Base-by-base conservation (phyloP, 2,329 filamentous ascomycete genomes). In the Ilyonectria robusta region DNA sequence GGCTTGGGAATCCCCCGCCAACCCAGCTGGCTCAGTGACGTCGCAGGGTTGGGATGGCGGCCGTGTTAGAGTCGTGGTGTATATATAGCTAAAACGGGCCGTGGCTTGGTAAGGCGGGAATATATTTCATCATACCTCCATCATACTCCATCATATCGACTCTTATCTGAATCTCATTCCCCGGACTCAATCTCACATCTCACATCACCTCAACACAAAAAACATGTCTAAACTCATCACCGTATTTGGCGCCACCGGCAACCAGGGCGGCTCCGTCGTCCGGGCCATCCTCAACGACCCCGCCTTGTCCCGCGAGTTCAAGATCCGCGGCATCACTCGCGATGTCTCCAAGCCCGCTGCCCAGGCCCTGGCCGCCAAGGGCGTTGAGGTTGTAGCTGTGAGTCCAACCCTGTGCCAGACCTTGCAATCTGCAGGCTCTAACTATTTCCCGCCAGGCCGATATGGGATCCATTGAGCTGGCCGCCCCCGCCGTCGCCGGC, bases 171-270 rank as follows among this genome's bases (percentile, higher is more conserved):
- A 42, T 17, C 13, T 17, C 40, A 42, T 50, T 50, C 26, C 46
- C 4, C 26, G 63, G 37, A 54, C 70, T 37, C 35, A 35, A 6
- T 13, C 19, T 21, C 33, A 37, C 17, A 8, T 19, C 40, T 42
- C 40, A n/a, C 40, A 3, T 8, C 15, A 42, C 17, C 4, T n/a
- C 40, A 19, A 42, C 40, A 42, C 15, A 17, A n/a, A n/a, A 17
- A 46, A 17, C 55, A 78, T 81, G 78, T 82, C 83, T 70, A 81
- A 81, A 66, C 75, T 82, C 53, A 69, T 83, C 23, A 79, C 80
- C 13, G 82, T 85, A n/a, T 85, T 86, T 56, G 84, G 84, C 29
- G 83, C 83, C 59, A 86, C 85, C 3, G 85, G 84, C 62, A 81
- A 81, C 67, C 85, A 88, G 73, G 86, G 85, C 47, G 82, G 82